Evolutionary conservation across 495 filamentous ascomycete genomes (phyloP).

Genomic region (Articulospora tetracladia): DNA sequence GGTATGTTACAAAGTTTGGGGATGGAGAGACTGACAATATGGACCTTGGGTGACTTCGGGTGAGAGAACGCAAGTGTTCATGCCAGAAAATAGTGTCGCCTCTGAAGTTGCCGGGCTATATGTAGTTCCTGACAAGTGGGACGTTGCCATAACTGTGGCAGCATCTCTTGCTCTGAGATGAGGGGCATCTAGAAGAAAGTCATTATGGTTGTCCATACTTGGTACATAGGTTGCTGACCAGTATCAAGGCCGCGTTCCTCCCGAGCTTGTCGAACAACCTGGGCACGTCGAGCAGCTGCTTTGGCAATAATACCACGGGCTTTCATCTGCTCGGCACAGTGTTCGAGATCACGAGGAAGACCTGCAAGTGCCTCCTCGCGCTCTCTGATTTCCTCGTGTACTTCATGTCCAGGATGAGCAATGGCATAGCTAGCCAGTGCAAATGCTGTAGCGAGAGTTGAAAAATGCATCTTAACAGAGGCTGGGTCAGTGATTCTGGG

Average conservation of each 20-base stretch:
- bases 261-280: not conserved
- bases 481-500: no score
- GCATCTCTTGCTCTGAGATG: not conserved
- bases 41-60: conserved; percentile 50
- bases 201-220: not conserved
- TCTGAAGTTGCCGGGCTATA: conserved; percentile 26
- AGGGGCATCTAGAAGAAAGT: not conserved
- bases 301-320: not conserved
- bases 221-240: not conserved
- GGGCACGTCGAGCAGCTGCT: not conserved
- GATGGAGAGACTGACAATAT: conserved; percentile 36
- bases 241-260: not conserved
- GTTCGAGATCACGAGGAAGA: not conserved
- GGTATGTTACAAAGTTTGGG: not conserved
- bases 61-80: conserved; percentile 40
- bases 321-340: not conserved
- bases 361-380: not conserved
- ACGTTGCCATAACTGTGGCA: not conserved
- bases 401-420: not conserved
- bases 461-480: not conserved
- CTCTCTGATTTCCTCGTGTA: not conserved
- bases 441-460: not conserved
- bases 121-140: conserved; percentile 32
- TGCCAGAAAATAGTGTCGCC: conserved; percentile 45
- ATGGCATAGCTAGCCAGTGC: not conserved